phyloP scores from a whole-genome alignment of 1,284 basidiomycete species.

The Naganishia albida region DNA sequence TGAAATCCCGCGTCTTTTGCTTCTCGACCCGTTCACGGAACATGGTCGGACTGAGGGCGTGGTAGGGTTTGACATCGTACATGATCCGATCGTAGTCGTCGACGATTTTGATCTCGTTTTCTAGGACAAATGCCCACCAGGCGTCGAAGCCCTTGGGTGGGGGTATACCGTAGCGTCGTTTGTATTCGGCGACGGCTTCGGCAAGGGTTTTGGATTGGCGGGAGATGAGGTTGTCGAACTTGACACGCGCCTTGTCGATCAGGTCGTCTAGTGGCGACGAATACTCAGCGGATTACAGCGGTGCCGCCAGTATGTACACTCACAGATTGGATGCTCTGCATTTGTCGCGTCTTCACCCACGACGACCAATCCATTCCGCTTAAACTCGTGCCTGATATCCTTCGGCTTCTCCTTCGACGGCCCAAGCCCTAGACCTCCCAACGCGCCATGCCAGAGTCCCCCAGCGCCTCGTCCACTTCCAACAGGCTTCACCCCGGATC shows the following conservation, averaged over 20 bases:
- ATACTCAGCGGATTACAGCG: neutral
- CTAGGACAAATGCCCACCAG: slow-evolving; percentile 64
- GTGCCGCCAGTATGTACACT: no score
- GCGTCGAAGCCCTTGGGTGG: slow-evolving; percentile 56
- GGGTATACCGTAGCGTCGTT: slow-evolving; percentile 56
- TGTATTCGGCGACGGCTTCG: slow-evolving; percentile 63
- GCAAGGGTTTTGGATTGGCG: slow-evolving; percentile 61
- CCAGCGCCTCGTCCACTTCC: slow-evolving; percentile 28
- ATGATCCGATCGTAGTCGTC: slow-evolving; percentile 64
- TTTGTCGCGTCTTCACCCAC: slow-evolving; percentile 8
- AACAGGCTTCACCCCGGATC: slow-evolving; percentile 18
- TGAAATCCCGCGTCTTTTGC: slow-evolving; percentile 36
- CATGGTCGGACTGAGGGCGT: slow-evolving; percentile 46
- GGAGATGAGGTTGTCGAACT: slow-evolving; percentile 43
- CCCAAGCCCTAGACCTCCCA: slow-evolving; percentile 15
- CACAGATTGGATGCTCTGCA: slow-evolving; percentile 35
- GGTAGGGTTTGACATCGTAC: slow-evolving; percentile 50
- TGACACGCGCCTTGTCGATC: slow-evolving; percentile 50
- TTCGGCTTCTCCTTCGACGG: slow-evolving; percentile 15
- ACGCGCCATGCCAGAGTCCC: slow-evolving; percentile 25
- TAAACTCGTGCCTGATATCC: slow-evolving; percentile 22
- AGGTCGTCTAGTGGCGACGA: slow-evolving; percentile 47
- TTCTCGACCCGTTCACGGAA: slow-evolving; percentile 41
- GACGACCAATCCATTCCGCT: slow-evolving; percentile 30
- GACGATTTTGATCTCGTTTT: slow-evolving; percentile 71